Evolutionary conservation across 768 basidiomycete genomes (phyloP).

Genomic region (Rossbeevera mucosa): DNA sequence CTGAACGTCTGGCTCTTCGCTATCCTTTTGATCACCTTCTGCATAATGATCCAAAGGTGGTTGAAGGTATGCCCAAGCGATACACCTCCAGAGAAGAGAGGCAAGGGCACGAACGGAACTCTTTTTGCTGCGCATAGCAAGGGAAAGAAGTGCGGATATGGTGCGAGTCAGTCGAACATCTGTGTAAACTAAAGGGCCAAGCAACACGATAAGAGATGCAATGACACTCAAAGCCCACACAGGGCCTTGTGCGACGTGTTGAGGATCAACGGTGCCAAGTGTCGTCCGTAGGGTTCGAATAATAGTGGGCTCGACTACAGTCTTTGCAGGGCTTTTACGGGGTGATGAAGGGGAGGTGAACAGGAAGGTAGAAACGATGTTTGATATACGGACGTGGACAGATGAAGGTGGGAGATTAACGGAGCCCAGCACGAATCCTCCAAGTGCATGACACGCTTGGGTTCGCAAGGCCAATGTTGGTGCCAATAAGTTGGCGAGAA

Average conservation of each 20-base stretch:
- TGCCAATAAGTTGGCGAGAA: constrained; percentile 60
- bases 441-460: constrained; percentile 72
- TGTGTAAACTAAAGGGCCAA: constrained; percentile 50
- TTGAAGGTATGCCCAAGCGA: constrained; percentile 63
- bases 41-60: constrained; percentile 34
- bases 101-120: constrained; percentile 59
- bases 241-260: constrained; percentile 67
- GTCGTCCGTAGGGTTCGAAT: constrained; percentile 65
- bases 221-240: constrained; percentile 73
- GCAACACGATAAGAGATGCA: constrained; percentile 59
- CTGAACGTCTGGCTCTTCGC: constrained; percentile 23
- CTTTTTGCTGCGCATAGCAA: constrained; percentile 59
- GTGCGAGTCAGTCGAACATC: constrained; percentile 41
- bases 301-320: constrained; percentile 45
- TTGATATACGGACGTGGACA: constrained; percentile 52
- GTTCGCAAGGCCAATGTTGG: constrained; percentile 59
- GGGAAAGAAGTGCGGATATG: constrained; percentile 46
- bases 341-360: constrained; percentile 37
- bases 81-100: constrained; percentile 60
- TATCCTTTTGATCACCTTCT: constrained; percentile 18
- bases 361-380: constrained; percentile 44
- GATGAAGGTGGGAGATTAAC: constrained; percentile 44
- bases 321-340: constrained; percentile 34
- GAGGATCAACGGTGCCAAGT: constrained; percentile 49
- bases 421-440: constrained; percentile 58